Evolutionary conservation across 352 stramenopile species (phyloP).

Genomic region (Thraustochytrium sp.): DNA sequence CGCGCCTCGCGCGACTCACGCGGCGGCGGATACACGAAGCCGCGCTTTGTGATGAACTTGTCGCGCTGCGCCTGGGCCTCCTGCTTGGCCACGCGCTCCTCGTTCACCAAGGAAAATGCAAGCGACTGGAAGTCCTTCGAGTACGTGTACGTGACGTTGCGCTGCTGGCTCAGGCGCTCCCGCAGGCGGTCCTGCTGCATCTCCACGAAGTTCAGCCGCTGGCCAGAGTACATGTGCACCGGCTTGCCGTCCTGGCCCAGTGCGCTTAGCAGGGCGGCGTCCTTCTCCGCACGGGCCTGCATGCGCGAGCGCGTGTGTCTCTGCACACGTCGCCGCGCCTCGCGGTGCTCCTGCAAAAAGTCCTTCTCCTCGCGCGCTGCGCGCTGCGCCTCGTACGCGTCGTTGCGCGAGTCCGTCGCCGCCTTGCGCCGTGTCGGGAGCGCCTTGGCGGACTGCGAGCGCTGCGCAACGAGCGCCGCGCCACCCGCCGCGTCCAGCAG

Average conservation of each 20-base stretch:
- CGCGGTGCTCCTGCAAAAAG: slow-evolving; percentile 59
- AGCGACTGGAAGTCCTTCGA: slow-evolving; percentile 64
- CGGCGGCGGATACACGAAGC: slow-evolving; percentile 76
- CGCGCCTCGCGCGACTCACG: slow-evolving; percentile 64
- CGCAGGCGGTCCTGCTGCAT: slow-evolving; percentile 70
- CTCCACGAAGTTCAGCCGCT: slow-evolving; percentile 73
- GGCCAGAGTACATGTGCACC: slow-evolving; percentile 76
- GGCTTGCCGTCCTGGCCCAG: slow-evolving; percentile 33
- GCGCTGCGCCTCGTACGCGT: slow-evolving; percentile 59
- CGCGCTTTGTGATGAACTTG: slow-evolving; percentile 71
- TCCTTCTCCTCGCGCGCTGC: slow-evolving; percentile 58
- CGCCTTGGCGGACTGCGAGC: background rate
- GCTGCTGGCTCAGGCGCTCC: slow-evolving; percentile 58
- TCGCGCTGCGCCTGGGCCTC: slow-evolving; percentile 54
- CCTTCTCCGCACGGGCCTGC: slow-evolving; percentile 51
- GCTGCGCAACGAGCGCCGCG: background rate
- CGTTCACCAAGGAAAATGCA: slow-evolving; percentile 41
- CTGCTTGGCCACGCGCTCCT: slow-evolving; percentile 56
- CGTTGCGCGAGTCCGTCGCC: slow-evolving; percentile 65
- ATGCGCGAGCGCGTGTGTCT: slow-evolving; percentile 47
- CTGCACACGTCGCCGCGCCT: background rate
- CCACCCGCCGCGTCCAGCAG: background rate
- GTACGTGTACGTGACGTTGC: slow-evolving; percentile 71
- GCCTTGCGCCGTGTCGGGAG: slow-evolving; percentile 57
- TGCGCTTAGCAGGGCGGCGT: slow-evolving; percentile 54